Base-by-base conservation (phyloP, 2,329 filamentous ascomycete genomes). In the Scytalidium sp. region DNA sequence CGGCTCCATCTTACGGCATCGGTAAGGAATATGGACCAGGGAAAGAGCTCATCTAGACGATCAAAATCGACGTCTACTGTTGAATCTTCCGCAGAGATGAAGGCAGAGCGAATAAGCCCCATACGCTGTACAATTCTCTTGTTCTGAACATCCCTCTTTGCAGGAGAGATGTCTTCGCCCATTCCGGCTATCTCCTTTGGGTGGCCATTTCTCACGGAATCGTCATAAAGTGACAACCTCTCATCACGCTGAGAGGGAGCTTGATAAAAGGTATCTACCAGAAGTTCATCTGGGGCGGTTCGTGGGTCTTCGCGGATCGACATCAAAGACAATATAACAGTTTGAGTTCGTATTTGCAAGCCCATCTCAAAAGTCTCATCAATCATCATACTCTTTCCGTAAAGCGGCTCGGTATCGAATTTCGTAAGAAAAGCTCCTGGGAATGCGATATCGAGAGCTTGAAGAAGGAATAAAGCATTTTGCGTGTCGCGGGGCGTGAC, bases 281-380 rank as follows among this genome's bases (percentile, higher is more conserved):
- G 50, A 11, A 70, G 57, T 9, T 61, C 57, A 11, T 71, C 60
- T 3, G 75, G 70, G 52, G 74, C 59, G 43, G 70, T 56, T 2
- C 56, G 52, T 4, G 50, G 39, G 4, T 64, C 56, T 22, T 64
- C 50, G 23, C 65, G 54, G 7, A 64, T 61, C 9, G 60, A 61
- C 39, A 68, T 60, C 3, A 79, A 59, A 5, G 67, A 60, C n/a
- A 68, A 53, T 39, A 82, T 74, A n/a, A 75, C 66, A 10, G 72
- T 66, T 53, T 84, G 80, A 2, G 79, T 82, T 2, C 79, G 73
- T 19, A 84, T 67, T 6, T 79, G 75, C 6, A 83, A 60, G 1
- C 70, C 75, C 19, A 82, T 55, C 3, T 71, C 59, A 49, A 80
- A 75, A 0, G 75, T 78, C 41, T 70, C 55, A 46, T 70, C 44